Conservation (phyloP, 2,329 filamentous ascomycete genomes). For the Colletotrichum spinosum region DNA sequence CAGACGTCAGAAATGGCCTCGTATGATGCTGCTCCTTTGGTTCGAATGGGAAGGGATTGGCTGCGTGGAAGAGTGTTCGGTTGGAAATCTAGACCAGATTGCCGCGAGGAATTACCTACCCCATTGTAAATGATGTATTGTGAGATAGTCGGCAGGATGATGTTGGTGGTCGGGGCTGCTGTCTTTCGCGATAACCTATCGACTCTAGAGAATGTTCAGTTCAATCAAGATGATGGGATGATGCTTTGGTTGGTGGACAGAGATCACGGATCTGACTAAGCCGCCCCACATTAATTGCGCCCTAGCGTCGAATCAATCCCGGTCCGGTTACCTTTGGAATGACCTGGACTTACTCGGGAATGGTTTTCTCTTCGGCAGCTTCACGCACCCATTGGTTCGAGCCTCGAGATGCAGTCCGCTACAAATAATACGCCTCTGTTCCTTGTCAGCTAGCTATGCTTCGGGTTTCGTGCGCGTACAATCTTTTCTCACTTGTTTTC, state of each 20-base stretch:
- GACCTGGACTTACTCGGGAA: slow-evolving; percentile 4
- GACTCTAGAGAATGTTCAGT: slow-evolving; percentile 44
- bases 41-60: slow-evolving; percentile 40
- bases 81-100: neutral
- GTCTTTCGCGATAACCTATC: slow-evolving; percentile 37
- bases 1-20: slow-evolving; percentile 45
- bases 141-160: slow-evolving; percentile 40
- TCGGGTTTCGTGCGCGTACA: neutral
- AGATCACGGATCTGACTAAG: slow-evolving; percentile 22
- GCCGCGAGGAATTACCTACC: slow-evolving; percentile 46
- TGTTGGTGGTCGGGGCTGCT: slow-evolving; percentile 39
- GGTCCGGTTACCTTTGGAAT: slow-evolving; percentile 23
- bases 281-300: neutral
- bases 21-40: slow-evolving; percentile 23
- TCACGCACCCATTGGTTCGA: neutral
- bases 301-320: slow-evolving; percentile 18
- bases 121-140: slow-evolving; percentile 52
- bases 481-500: slow-evolving; percentile 12
- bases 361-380: slow-evolving; percentile 4
- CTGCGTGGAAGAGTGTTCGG: neutral
- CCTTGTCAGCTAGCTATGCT: slow-evolving; percentile 31
- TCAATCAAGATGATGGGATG: slow-evolving; percentile 33
- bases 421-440: slow-evolving; percentile 5
- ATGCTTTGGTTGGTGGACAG: slow-evolving; percentile 34
- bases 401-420: slow-evolving; percentile 26